Evolutionary conservation across 148 eudicot species (phyloP).

Genomic region (Rhododendron molle): DNA sequence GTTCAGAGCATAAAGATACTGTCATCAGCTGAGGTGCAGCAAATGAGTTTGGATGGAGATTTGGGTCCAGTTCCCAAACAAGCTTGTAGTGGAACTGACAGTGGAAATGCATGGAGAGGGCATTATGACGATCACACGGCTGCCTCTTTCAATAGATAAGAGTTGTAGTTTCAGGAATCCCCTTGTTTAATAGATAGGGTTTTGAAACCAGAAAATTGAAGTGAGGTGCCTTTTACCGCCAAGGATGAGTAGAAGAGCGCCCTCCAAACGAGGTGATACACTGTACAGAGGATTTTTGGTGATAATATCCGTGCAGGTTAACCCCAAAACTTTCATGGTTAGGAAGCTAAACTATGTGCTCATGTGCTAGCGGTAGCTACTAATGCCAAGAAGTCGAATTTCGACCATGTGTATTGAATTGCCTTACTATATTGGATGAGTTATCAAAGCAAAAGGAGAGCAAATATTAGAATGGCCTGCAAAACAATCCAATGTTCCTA

Average conservation of each 20-base stretch:
- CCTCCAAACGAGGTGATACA: background rate
- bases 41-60: slow-evolving; percentile 96
- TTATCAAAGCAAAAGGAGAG: background rate
- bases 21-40: slow-evolving; percentile 86
- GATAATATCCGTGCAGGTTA: background rate
- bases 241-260: background rate
- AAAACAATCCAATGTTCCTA: background rate
- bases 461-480: background rate
- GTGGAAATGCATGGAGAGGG: slow-evolving; percentile 89
- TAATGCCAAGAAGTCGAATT: background rate
- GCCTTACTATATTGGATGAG: background rate
- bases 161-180: slow-evolving; percentile 7
- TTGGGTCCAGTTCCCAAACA: slow-evolving; percentile 72
- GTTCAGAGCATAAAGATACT: slow-evolving; percentile 97
- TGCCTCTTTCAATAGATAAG: slow-evolving; percentile 66
- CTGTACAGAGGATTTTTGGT: background rate
- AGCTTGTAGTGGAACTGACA: slow-evolving; percentile 84
- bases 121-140: slow-evolving; percentile 80
- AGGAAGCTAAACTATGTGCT: background rate
- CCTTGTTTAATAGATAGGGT: background rate
- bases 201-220: background rate
- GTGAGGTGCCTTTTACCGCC: background rate
- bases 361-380: background rate
- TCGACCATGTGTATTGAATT: background rate
- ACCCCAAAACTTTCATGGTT: background rate